Conservation (phyloP, 305 asterid genomes). For the Fraxinus xanthoxyloides region DNA sequence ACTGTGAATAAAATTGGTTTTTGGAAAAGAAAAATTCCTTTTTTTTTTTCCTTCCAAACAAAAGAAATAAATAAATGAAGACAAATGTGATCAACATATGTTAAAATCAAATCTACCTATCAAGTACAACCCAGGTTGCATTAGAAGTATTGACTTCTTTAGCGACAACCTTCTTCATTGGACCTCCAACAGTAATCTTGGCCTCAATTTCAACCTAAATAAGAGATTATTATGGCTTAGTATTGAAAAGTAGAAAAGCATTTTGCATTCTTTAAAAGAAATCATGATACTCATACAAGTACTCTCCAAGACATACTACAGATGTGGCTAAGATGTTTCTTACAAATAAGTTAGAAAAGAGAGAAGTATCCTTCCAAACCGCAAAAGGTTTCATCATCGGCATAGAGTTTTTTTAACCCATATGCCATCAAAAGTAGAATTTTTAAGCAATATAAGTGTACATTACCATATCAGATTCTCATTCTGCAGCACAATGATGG, state of each 20-base stretch:
- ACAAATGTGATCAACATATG: neutral
- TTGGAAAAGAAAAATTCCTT: neutral
- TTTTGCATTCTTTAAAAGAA: neutral
- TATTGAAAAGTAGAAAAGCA: neutral
- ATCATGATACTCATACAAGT: neutral
- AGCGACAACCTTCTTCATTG: constrained; percentile 45
- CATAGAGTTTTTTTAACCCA: neutral
- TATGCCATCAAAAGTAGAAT: neutral
- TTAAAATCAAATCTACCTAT: constrained; percentile 41
- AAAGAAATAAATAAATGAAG: neutral
- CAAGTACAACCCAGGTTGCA: constrained; percentile 62
- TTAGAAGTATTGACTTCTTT: constrained; percentile 54
- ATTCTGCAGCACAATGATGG: constrained; percentile 50
- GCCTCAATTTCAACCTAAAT: constrained; percentile 61
- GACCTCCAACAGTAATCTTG: constrained; percentile 64
- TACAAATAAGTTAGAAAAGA: neutral
- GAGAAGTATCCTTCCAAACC: neutral
- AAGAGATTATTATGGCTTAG: constrained; percentile 8
- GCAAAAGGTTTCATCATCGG: neutral
- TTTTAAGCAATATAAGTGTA: neutral
- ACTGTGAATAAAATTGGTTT: neutral
- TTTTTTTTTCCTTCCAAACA: neutral
- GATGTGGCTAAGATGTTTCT: neutral
- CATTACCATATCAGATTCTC: constrained; percentile 56
- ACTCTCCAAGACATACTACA: neutral